Conservation (phyloP, 1,284 basidiomycete species). For the Irpex sp. region DNA sequence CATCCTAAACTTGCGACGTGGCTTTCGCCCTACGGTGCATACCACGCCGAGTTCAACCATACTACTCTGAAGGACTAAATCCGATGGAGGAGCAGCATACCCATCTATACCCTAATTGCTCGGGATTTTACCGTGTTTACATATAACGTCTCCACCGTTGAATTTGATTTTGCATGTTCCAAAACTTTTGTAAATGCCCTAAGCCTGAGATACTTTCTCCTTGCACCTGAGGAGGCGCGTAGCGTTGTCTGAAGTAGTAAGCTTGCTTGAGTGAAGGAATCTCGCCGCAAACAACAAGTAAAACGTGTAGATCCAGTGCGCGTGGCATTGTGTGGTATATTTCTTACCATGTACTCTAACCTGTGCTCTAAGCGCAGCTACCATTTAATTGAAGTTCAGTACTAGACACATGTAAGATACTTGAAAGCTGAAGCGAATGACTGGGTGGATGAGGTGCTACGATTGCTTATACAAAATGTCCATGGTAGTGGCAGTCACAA, state of each 20-base stretch:
- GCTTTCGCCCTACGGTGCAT: constrained; percentile 69
- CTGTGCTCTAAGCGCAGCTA: constrained; percentile 5
- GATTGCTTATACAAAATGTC: constrained; percentile 17
- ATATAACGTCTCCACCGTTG: neutral
- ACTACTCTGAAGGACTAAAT: neutral
- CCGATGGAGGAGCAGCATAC: neutral
- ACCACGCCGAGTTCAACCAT: constrained; percentile 47
- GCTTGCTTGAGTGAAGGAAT: too few relatives aligned
- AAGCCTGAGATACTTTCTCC: too few relatives aligned
- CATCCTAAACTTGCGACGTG: constrained; percentile 68
- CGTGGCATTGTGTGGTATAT: neutral
- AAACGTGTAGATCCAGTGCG: too few relatives aligned
- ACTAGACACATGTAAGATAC: constrained; percentile 12
- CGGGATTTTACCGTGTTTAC: neutral
- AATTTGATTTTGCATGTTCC: neutral
- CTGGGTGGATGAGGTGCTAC: constrained; percentile 10
- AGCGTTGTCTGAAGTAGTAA: too few relatives aligned
- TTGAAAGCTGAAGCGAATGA: constrained; percentile 22
- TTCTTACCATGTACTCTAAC: neutral
- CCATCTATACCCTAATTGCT: neutral
- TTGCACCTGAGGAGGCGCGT: too few relatives aligned
- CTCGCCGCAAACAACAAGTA: too few relatives aligned
- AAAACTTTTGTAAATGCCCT: too few relatives aligned
- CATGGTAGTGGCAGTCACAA: constrained; percentile 16
- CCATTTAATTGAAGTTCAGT: constrained; percentile 9